These are phyloP conservation scores for Jaenimonas drosophilae DNA, from an alignment of 208 protist genomes.

Conservation along the genomic window DNA sequence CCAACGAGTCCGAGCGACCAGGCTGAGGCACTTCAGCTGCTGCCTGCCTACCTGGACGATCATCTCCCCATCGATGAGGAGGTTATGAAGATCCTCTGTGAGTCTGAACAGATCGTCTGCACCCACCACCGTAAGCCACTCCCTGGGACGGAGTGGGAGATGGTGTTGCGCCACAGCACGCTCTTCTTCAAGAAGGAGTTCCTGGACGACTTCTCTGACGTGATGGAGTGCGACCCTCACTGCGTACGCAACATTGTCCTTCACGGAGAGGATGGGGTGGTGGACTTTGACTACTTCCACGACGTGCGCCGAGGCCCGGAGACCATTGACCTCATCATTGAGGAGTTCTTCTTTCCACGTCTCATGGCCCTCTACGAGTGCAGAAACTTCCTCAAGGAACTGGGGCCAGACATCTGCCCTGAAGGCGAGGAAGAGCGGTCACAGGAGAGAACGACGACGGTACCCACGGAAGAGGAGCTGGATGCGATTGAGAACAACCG, in stretches of 20 bases:
- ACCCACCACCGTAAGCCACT: neutral
- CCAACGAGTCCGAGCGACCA: too few species aligned
- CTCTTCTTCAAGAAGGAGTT: neutral
- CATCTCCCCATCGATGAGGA: neutral
- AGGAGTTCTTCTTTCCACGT: neutral
- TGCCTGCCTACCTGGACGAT: conserved; percentile 1
- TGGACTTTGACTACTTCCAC: conserved; percentile 2
- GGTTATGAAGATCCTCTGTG: neutral
- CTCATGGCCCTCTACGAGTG: neutral
- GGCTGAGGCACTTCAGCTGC: too few species aligned
- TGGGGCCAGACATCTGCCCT: neutral
- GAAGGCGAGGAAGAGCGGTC: too few species aligned
- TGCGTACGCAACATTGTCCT: conserved; percentile 1
- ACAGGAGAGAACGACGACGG: neutral
- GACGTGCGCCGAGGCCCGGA: neutral
- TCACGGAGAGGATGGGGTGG: neutral
- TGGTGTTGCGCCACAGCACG: neutral
- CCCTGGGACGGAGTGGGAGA: neutral
- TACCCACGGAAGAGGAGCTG: neutral
- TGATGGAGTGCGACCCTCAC: neutral
- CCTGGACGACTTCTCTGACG: neutral
- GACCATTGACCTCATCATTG: neutral
- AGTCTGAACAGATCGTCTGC: neutral
- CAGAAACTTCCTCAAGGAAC: neutral
- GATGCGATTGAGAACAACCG: too few species aligned